A percentile compares a stretch with the other conserved stretches of the same genome.
Conservation (phyloP, 202 grass and related monocot genomes). For the Carex arenaria region DNA sequence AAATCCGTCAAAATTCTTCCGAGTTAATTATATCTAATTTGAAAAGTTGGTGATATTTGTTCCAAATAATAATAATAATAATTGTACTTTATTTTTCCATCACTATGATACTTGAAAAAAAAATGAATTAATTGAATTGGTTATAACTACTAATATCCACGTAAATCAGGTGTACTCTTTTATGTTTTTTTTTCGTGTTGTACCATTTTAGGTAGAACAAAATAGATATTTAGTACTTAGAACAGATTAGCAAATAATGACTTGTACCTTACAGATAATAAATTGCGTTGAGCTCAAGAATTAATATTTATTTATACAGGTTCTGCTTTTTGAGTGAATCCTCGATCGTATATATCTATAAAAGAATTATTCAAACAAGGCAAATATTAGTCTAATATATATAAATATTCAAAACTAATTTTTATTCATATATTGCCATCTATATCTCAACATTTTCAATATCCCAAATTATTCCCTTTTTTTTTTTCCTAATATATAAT, state of each 20-base stretch:
- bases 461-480: neutral
- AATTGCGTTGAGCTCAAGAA: neutral
- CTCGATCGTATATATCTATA: neutral
- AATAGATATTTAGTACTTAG: neutral
- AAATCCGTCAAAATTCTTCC: neutral
- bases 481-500: neutral
- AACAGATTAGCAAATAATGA: constrained; percentile 1
- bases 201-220: constrained; percentile 16
- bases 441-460: neutral
- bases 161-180: constrained; percentile 14
- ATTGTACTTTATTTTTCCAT: neutral
- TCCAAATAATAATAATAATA: neutral
- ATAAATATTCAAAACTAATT: neutral
- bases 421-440: neutral
- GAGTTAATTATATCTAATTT: neutral
- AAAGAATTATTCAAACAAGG: neutral
- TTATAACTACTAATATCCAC: constrained; percentile 1
- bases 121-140: neutral
- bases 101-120: constrained; percentile 4
- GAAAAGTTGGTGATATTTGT: neutral
- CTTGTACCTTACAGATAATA: constrained; percentile 6
- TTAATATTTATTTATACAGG: neutral
- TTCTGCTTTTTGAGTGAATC: neutral
- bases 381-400: neutral
- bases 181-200: neutral